Evolutionary conservation across 148 eudicot genomes (phyloP).

Genomic region (Camellia granthamiana): DNA sequence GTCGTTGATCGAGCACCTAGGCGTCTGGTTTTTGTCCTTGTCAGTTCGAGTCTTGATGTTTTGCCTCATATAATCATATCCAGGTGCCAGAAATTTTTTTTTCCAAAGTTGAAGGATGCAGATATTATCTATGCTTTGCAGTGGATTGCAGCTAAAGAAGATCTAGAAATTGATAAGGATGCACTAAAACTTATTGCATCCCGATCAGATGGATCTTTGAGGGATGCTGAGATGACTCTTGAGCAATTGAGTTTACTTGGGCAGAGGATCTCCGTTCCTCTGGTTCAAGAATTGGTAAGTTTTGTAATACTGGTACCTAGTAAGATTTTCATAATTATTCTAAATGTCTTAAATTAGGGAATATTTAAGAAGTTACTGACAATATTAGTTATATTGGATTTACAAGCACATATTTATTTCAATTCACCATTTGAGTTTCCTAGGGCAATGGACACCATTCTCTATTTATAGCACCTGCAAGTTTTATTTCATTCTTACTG

Average conservation of each 20-base stretch:
- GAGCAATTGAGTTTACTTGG: slow-evolving; percentile 94
- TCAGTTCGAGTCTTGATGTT: slow-evolving; percentile 80
- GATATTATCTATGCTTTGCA: slow-evolving; percentile 80
- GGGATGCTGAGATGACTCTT: slow-evolving; percentile 97
- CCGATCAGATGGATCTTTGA: slow-evolving; percentile 87
- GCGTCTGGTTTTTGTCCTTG: slow-evolving; percentile 77
- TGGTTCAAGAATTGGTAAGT: slow-evolving; percentile 87
- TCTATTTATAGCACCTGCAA: slow-evolving; percentile 3
- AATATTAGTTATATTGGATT: neutral
- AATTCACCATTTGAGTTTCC: neutral
- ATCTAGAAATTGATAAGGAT: slow-evolving; percentile 75
- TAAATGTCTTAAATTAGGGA: neutral
- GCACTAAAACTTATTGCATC: slow-evolving; percentile 91
- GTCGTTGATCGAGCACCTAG: slow-evolving; percentile 85
- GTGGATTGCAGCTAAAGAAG: slow-evolving; percentile 85
- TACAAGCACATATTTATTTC: neutral
- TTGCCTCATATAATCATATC: slow-evolving; percentile 83
- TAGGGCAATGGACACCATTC: neutral
- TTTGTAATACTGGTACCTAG: neutral
- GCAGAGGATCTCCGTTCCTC: slow-evolving; percentile 67
- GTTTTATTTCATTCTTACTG: neutral
- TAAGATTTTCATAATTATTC: neutral
- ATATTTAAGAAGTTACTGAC: neutral
- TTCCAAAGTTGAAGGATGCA: slow-evolving; percentile 88
- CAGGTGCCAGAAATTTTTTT: slow-evolving; percentile 92